Evolutionary conservation across 2,329 filamentous ascomycete genomes (phyloP).

Genomic region (Fusarium subtropicale): DNA sequence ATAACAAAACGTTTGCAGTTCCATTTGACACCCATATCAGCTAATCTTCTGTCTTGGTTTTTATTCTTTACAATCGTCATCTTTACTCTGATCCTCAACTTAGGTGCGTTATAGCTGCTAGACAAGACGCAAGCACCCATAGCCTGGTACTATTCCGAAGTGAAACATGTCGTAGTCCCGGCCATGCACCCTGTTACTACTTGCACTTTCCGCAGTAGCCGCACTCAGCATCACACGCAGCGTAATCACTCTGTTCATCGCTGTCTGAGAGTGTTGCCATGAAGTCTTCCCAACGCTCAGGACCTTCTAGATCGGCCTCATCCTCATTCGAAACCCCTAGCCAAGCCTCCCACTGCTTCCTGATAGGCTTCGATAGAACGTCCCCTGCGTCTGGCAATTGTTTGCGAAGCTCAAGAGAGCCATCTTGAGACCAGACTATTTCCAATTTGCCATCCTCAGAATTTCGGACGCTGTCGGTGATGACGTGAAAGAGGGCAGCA

Average conservation of each 20-base stretch:
- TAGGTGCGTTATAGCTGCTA: no score
- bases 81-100: no score
- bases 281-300: slow-evolving; percentile 15
- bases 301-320: neutral
- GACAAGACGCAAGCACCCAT: no score
- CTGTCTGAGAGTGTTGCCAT: slow-evolving; percentile 24
- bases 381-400: slow-evolving; percentile 41
- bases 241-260: slow-evolving; percentile 34
- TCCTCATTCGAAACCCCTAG: slow-evolving; percentile 12
- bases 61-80: no score
- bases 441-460: slow-evolving; percentile 41
- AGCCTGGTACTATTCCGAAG: neutral
- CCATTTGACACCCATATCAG: no score
- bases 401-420: slow-evolving; percentile 42
- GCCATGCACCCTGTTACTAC: slow-evolving; percentile 2
- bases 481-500: slow-evolving; percentile 36
- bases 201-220: slow-evolving; percentile 47
- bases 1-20: no score
- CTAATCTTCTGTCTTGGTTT: no score
- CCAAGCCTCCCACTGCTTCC: slow-evolving; percentile 45
- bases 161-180: neutral
- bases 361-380: slow-evolving; percentile 41
- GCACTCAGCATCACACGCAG: slow-evolving; percentile 47
- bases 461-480: slow-evolving; percentile 27
- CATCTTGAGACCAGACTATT: slow-evolving; percentile 30